These are phyloP conservation scores for Saxispiralis lemnorum DNA, from an alignment of 495 filamentous ascomycete genomes.

Conservation along the genomic window DNA sequence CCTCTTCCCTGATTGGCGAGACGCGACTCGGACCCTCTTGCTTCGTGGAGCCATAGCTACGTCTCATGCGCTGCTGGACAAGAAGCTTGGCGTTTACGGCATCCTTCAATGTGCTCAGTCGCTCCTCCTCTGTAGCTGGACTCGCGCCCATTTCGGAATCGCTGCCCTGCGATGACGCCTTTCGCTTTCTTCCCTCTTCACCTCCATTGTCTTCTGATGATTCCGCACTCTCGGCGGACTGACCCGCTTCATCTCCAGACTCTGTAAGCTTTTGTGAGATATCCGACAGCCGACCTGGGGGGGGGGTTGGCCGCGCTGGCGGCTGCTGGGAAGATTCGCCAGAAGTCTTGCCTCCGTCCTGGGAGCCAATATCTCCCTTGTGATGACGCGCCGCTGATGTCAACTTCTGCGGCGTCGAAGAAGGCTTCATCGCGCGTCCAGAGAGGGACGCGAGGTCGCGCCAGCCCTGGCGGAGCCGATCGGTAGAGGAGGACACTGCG, in stretches of 20 bases:
- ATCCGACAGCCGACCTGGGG: slow-evolving; percentile 4
- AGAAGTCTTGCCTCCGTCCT: background rate
- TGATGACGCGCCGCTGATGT: background rate
- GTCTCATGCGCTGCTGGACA: slow-evolving; percentile 12
- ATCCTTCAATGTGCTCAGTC: slow-evolving; percentile 20
- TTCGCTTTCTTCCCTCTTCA: background rate
- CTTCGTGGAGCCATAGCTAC: slow-evolving; percentile 10
- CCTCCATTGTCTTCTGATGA: background rate
- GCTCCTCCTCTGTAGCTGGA: slow-evolving; percentile 7
- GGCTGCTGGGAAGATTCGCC: background rate
- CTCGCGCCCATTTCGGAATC: background rate
- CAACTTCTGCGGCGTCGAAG: background rate
- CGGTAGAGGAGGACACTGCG: no score
- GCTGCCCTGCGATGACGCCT: background rate
- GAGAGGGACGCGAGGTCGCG: no score
- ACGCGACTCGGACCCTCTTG: slow-evolving; percentile 12
- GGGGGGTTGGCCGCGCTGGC: background rate
- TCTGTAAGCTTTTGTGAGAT: background rate
- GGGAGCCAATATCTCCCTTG: no score
- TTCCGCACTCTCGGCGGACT: background rate
- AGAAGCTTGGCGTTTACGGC: slow-evolving; percentile 22
- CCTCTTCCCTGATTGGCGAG: slow-evolving; percentile 25
- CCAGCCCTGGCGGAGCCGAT: no score
- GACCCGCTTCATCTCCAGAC: background rate
- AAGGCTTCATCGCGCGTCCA: slow-evolving; percentile 1